Evolutionary conservation across 2,329 filamentous ascomycete species (phyloP).

Genomic region (Chaetomium sp.): DNA sequence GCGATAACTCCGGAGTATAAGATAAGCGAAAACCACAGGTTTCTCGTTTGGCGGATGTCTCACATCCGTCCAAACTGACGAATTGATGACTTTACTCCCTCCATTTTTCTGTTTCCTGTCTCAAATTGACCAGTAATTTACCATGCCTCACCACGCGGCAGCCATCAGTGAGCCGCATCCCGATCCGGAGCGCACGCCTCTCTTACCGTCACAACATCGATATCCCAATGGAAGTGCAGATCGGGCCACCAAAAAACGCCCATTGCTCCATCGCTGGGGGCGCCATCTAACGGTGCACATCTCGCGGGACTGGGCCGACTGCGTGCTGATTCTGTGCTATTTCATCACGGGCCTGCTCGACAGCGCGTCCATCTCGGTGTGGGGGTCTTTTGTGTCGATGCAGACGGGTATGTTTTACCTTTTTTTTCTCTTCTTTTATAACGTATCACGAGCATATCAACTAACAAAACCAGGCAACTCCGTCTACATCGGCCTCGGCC

Average conservation of each 20-base stretch:
- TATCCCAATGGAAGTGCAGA: no score
- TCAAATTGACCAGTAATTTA: no score
- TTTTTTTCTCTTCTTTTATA: background rate
- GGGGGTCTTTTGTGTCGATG: slow-evolving; percentile 78
- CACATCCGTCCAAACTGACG: no score
- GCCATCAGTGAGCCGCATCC: no score
- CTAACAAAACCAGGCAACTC: slow-evolving; percentile 55
- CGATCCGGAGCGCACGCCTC: slow-evolving; percentile 22
- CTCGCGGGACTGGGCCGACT: slow-evolving; percentile 56
- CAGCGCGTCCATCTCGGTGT: slow-evolving; percentile 68
- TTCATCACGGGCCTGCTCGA: slow-evolving; percentile 72
- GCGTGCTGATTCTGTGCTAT: slow-evolving; percentile 66
- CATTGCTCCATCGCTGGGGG: slow-evolving; percentile 24
- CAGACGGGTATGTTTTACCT: slow-evolving; percentile 54
- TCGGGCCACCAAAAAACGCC: no score
- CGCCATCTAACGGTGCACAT: slow-evolving; percentile 41
- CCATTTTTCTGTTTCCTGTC: no score
- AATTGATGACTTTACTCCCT: no score
- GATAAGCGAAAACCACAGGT: no score
- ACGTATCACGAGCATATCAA: background rate
- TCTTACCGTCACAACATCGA: slow-evolving; percentile 20
- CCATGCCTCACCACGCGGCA: no score
- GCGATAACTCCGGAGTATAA: no score
- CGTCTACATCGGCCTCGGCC: slow-evolving; percentile 68
- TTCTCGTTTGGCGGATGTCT: no score